Conservation (phyloP, 2,329 filamentous ascomycete genomes). For the Neonectria sp. region DNA sequence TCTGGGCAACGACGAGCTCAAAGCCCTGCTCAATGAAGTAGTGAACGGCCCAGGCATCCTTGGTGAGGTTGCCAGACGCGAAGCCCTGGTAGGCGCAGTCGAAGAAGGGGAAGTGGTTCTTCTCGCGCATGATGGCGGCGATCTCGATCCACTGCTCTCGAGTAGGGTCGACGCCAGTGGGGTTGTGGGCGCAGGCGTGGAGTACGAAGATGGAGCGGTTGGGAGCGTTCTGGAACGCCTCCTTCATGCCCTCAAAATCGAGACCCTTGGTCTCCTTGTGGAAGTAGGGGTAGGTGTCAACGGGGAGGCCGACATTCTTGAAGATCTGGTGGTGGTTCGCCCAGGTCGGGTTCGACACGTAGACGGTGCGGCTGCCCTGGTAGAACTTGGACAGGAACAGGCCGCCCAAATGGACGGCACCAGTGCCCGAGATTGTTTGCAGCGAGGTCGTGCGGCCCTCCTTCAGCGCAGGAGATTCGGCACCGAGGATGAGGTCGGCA, state of each 20-base stretch:
- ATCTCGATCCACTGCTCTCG: constrained; percentile 95
- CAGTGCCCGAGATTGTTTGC: constrained; percentile 97
- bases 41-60: constrained; percentile 92
- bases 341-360: constrained; percentile 97
- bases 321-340: constrained; percentile 99
- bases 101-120: constrained; percentile 97
- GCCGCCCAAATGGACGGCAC: constrained; percentile 92
- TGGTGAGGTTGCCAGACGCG: constrained; percentile 88
- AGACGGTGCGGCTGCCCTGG: constrained; percentile 80
- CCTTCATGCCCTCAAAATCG: constrained; percentile 91
- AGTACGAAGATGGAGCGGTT: constrained; percentile 89
- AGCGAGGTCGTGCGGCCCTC: constrained; percentile 87
- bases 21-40: constrained; percentile 96
- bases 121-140: constrained; percentile 80
- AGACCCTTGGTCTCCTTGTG: constrained; percentile 89
- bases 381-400: constrained; percentile 97
- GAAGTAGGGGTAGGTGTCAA: constrained; percentile 95
- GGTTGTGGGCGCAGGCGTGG: constrained; percentile 98
- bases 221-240: constrained; percentile 78
- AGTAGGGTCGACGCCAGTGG: constrained; percentile 95
- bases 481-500: constrained; percentile 89
- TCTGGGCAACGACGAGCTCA: constrained; percentile 89
- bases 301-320: constrained; percentile 84
- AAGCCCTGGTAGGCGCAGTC: constrained; percentile 99
- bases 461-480: constrained; percentile 83